Conservation (phyloP, 2,329 filamentous ascomycete genomes). For the Cercospora beticola region DNA sequence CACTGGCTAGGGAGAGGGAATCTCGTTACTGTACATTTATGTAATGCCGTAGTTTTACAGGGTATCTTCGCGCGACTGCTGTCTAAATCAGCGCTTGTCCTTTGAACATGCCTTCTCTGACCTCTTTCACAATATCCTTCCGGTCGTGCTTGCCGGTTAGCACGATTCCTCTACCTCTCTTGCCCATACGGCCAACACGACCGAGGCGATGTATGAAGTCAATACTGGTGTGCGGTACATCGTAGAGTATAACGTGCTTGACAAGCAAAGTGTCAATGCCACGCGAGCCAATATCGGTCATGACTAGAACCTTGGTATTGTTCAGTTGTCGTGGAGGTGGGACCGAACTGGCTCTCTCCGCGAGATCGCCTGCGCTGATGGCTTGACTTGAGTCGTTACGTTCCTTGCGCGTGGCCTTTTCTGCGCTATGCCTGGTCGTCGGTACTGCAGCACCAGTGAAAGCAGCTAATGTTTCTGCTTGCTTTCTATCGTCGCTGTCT, state of each 20-base stretch:
- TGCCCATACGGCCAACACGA: constrained; percentile 86
- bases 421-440: constrained; percentile 1
- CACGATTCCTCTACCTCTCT: constrained; percentile 84
- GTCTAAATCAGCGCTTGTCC: constrained; percentile 51
- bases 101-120: constrained; percentile 69
- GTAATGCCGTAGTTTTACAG: constrained; percentile 17
- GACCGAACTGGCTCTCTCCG: background rate
- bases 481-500: constrained; percentile 75
- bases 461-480: constrained; percentile 71
- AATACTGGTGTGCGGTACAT: constrained; percentile 96
- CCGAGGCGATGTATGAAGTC: constrained; percentile 97
- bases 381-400: constrained; percentile 1
- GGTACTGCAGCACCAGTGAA: constrained; percentile 60
- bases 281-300: constrained; percentile 86
- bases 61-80: constrained; percentile 19
- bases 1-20: background rate
- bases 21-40: background rate
- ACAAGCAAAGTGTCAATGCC: constrained; percentile 94
- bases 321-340: constrained; percentile 53
- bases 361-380: constrained; percentile 13
- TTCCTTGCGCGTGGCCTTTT: constrained; percentile 6
- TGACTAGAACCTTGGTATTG: constrained; percentile 88
- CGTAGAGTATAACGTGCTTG: constrained; percentile 87
- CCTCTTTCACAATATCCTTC: constrained; percentile 85
- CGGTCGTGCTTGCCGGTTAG: constrained; percentile 86